Evolutionary conservation across 495 filamentous ascomycete species (phyloP), one percentile per base, ranked within the genome.

Genomic region (Beverwykella pulmonaria): DNA sequence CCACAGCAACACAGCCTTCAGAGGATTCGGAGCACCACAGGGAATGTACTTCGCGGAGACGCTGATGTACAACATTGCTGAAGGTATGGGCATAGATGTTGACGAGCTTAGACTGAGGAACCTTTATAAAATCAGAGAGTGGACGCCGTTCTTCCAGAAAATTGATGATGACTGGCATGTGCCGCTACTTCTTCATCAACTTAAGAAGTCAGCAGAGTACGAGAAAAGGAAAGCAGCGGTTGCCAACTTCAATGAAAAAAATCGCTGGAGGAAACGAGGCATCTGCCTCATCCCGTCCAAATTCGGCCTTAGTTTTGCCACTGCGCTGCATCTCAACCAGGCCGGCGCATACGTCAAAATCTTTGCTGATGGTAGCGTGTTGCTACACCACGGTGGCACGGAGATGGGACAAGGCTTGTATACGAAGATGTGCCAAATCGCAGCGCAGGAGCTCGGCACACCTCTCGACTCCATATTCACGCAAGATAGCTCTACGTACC

Each of bases 391-490:
- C 49, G 77, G 77, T 53, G 74, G 78, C 22, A 76, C 74, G 0
- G 77, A 76, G 62, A 78, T 77, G 77, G 76, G 76, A 2, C 76
- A 78, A 26, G 76, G 76, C 5, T 65, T 80, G 8, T 76, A 78
- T 50, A 80, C 78, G 1, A 80, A 80, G 57, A 80, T 80, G 78
- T 71, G 63, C 32, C 77, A 79, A 50, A 67, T 80, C 23, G 75
- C 75, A 26, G 77, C 77, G 0, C 77, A 80, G 57, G 78, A 80
- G 20, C 71, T 79, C 7, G 71, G 74, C 14, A 73, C 77, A 25
- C 75, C 77, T 2, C 14, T 79, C n/a, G 75, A 77, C 30, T 52
- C 74, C 12, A 71, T 87, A 3, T 86, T 80, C 69, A 82, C 79
- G 7, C 73, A 72, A 27, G 80, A 82, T 47, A 79, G 78, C 0